Evolutionary conservation across 371 early-diverging fungal genomes (phyloP).

Genomic region (Lichtheimia ramosa): DNA sequence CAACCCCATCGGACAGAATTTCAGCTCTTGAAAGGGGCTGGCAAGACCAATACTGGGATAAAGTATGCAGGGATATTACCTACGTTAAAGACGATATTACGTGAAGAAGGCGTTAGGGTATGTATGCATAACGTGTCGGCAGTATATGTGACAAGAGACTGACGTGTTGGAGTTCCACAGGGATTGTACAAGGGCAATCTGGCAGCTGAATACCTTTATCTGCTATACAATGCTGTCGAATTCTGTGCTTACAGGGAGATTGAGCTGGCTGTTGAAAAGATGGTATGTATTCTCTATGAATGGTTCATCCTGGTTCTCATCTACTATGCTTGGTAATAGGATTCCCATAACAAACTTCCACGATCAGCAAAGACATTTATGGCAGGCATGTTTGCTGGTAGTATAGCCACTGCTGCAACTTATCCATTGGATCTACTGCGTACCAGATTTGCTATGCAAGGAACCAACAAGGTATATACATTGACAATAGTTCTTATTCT

Average conservation of each 20-base stretch:
- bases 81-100: constrained; percentile 54
- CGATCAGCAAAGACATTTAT: constrained; percentile 56
- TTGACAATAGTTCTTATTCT: not conserved
- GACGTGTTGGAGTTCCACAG: constrained; percentile 23
- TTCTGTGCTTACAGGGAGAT: constrained; percentile 73
- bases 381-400: constrained; percentile 60
- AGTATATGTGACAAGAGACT: not conserved
- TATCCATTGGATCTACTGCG: constrained; percentile 94
- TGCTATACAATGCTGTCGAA: constrained; percentile 88
- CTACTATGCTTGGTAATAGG: constrained; percentile 10
- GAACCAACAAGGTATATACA: constrained; percentile 44
- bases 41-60: constrained; percentile 1
- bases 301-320: not conserved
- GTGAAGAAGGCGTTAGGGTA: constrained; percentile 78
- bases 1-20: constrained; percentile 36
- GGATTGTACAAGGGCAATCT: constrained; percentile 94
- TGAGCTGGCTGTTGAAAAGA: constrained; percentile 27
- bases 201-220: constrained; percentile 88
- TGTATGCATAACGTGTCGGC: constrained; percentile 2
- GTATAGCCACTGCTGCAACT: constrained; percentile 73
- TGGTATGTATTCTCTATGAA: constrained; percentile 7
- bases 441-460: constrained; percentile 90
- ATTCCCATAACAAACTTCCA: constrained; percentile 25
- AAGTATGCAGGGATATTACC: constrained; percentile 63
- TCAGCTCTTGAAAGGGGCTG: constrained; percentile 3